Conservation (phyloP, 2,329 filamentous ascomycete species). For the Tolypocladium endophyticum region DNA sequence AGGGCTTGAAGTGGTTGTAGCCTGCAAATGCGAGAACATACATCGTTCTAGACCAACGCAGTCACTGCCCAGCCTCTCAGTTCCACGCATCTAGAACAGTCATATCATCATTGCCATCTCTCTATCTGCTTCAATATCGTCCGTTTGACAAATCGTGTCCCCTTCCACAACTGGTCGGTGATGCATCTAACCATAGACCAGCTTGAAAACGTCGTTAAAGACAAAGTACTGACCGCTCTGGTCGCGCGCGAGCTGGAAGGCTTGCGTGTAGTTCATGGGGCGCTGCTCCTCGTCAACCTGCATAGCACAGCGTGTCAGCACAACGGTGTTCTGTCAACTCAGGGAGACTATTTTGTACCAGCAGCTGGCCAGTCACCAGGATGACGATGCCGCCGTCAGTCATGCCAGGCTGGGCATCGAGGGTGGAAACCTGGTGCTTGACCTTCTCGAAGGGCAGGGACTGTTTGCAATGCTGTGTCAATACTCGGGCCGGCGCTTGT, state of each 20-base stretch:
- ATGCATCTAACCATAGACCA: slow-evolving; percentile 53
- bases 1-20: slow-evolving; percentile 1
- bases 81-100: background rate
- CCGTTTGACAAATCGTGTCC: background rate
- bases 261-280: slow-evolving; percentile 85
- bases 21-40: slow-evolving; percentile 1
- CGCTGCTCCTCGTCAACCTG: slow-evolving; percentile 78
- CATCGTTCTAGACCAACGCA: slow-evolving; percentile 2
- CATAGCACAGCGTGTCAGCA: slow-evolving; percentile 1
- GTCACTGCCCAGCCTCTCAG: background rate
- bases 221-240: slow-evolving; percentile 64
- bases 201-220: slow-evolving; percentile 90
- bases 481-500: background rate
- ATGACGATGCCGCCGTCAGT: slow-evolving; percentile 63
- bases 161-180: background rate
- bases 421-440: slow-evolving; percentile 63
- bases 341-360: slow-evolving; percentile 43
- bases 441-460: slow-evolving; percentile 72
- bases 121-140: background rate
- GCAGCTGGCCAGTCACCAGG: slow-evolving; percentile 74
- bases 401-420: slow-evolving; percentile 73
- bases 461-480: slow-evolving; percentile 32
- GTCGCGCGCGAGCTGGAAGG: slow-evolving; percentile 74
- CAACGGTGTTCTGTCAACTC: background rate
- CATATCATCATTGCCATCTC: background rate